Conservation (phyloP, 768 basidiomycete species). For the Nidularia sp. region DNA sequence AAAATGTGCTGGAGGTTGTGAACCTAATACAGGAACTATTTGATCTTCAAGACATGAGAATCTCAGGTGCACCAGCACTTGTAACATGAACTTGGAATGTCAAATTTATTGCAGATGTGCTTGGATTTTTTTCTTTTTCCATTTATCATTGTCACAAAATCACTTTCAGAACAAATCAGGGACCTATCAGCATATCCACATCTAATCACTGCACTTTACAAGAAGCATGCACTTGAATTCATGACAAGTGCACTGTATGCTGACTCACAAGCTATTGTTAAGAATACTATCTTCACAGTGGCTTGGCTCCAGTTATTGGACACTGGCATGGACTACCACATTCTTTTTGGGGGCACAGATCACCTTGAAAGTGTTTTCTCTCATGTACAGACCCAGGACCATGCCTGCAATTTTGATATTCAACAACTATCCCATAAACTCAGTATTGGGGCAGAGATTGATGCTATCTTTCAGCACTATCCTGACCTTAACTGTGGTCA, state of each 20-base stretch:
- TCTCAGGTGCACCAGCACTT: background rate
- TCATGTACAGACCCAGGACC: conserved; percentile 13
- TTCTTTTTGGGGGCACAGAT: conserved; percentile 18
- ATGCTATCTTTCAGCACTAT: conserved; percentile 10
- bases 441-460: conserved; percentile 11
- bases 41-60: background rate
- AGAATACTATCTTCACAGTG: conserved; percentile 16
- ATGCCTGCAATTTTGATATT: conserved; percentile 16
- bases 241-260: conserved; percentile 15
- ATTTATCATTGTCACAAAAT: conserved; percentile 10
- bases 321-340: conserved; percentile 7
- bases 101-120: conserved; percentile 6
- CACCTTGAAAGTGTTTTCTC: conserved; percentile 20
- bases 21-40: conserved; percentile 8
- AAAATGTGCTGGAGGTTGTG: conserved; percentile 17
- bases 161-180: conserved; percentile 14
- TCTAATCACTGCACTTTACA: conserved; percentile 11
- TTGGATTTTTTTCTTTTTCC: conserved; percentile 9
- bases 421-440: conserved; percentile 11
- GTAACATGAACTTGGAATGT: background rate
- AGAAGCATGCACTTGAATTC: conserved; percentile 7
- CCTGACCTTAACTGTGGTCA: conserved; percentile 18
- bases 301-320: conserved; percentile 16
- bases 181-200: conserved; percentile 11
- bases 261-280: conserved; percentile 20